Evolutionary conservation across 1,139 yeast genomes (phyloP), one percentile per base, ranked within the genome.

Genomic region (Petasospora rhodanensis): DNA sequence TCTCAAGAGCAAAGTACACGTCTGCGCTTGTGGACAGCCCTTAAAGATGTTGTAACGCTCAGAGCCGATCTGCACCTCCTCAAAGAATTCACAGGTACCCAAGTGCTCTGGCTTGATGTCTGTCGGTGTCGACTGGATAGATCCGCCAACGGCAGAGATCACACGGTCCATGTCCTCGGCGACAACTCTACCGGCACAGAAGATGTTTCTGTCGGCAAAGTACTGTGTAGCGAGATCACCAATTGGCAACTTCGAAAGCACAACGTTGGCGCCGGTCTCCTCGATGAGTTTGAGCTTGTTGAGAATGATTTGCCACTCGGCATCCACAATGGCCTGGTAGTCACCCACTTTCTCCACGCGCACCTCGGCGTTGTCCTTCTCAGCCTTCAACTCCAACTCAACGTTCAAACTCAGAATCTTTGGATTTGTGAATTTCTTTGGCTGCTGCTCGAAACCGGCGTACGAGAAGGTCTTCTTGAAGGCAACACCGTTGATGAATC

Each of bases 371-470:
- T 91, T 91, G 60, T 91, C 99, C 66, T 86, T 89, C 64, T 91
- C 99, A 2, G 98, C 97, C 66, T 91, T 91, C 55, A 91, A 75
- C 64, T 91, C 99, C 47, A 91, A 70, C 59, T 91, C 99, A 24
- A 93, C 91, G 56, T 93, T 91, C 53, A 91, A 70, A 50, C 80
- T 78, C 38, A 91, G 66, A 46, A 93, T 79, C 59, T 81, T 85
- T 30, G 99, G 96, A 57, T 84, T 67, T 12, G 55, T 53, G 56
- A 93, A 86, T 37, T 61, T 65, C 61, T 91, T 91, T 32, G 98
- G 99, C 62, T 93, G 98, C 66, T 91, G 99, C 62, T 91, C 99
- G 59, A 91, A 91, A 9, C 97, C 97, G 33, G 97, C 97, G 53
- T 91, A 91, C 22, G 96, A 82, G 54, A 91, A 91, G 0, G 99